Evolutionary conservation across 2,329 filamentous ascomycete genomes (phyloP), one percentile per base, ranked within the genome.

Genomic region (Nemania sp.): DNA sequence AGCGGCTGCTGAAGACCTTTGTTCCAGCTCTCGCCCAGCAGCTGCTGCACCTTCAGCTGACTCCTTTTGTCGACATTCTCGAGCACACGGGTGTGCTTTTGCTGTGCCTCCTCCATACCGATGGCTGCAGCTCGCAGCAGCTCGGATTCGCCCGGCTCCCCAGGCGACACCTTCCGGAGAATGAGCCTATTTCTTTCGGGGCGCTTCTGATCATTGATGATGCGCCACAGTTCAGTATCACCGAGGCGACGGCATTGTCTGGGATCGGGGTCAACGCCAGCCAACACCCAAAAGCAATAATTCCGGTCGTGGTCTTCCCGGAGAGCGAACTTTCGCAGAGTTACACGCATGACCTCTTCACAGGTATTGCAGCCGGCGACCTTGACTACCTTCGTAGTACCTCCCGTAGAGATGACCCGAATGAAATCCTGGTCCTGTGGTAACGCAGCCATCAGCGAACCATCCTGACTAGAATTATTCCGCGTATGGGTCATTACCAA

Each of bases 261-360:
- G 32, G 92, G 89, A 67, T 95, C 89, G 1, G 93, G 88, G 49
- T 97, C 92, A 40, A 92, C 80, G 52, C 93, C 94, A 67, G 91
- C 89, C 60, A 98, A 81, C 1, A 97, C 89, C 81, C 95, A 98
- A 78, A 99, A 98, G 79, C 93, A 97, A 78, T 97, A 98, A 72
- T 96, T 97, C 70, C 92, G 87, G 73, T 95, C 90, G 71, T 97
- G 92, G 64, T 94, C 91, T 72, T 97, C 92, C 20, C 92, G 90
- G 32, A 97, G 83, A 42, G 88, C 87, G 65, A 97, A 91, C 75
- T 98, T 98, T 67, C 90, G 87, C 46, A 98, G 78, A 0, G 95
- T 96, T 62, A 91, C 90, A 47, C 92, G 84, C 81, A 97, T 94
- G 54, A 98, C 91, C 67, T 98, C 92, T 71, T 97, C 95, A 62